phyloP scores from a whole-genome alignment of 2,329 filamentous ascomycete genomes.

The Alternaria longipes region DNA sequence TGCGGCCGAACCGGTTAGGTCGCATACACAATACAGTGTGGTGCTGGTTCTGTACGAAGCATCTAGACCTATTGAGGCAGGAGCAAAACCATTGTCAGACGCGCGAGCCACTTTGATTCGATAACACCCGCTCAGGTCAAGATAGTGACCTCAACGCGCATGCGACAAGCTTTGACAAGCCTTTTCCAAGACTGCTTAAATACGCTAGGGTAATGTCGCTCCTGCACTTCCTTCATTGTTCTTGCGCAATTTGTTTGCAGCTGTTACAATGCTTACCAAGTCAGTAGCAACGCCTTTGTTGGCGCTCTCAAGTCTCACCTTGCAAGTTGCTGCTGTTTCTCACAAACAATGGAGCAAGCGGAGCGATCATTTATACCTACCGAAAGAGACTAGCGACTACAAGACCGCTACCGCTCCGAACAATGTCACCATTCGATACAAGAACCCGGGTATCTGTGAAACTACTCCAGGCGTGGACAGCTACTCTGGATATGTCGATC shows the following conservation, averaged over 20 bases:
- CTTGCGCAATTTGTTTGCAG: not conserved
- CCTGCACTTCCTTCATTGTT: not conserved
- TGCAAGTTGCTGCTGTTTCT: conserved; percentile 28
- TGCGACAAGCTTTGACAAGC: conserved; percentile 24
- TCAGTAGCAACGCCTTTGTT: conserved; percentile 19
- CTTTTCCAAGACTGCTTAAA: conserved; percentile 28
- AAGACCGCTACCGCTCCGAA: conserved; percentile 57
- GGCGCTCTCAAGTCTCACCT: conserved; percentile 24
- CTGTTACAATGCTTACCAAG: conserved; percentile 23
- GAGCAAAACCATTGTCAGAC: conserved; percentile 14
- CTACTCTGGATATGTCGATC: conserved; percentile 57
- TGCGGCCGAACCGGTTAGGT: not conserved
- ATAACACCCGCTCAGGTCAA: conserved; percentile 11
- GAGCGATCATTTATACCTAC: conserved; percentile 40
- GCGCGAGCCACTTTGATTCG: not conserved
- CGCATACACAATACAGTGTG: not conserved
- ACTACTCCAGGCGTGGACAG: conserved; percentile 61
- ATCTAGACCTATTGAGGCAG: conserved; percentile 26
- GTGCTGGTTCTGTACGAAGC: not conserved
- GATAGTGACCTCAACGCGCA: conserved; percentile 20
- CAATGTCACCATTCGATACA: conserved; percentile 60
- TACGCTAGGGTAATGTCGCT: conserved; percentile 20
- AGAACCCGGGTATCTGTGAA: conserved; percentile 63
- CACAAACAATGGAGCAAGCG: conserved; percentile 34
- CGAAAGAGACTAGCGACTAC: conserved; percentile 53